A percentile compares a stretch with the other conserved stretches of the same genome.
phyloP scores from a whole-genome alignment of 345 rosid species.

The Eucalyptus sp. region DNA sequence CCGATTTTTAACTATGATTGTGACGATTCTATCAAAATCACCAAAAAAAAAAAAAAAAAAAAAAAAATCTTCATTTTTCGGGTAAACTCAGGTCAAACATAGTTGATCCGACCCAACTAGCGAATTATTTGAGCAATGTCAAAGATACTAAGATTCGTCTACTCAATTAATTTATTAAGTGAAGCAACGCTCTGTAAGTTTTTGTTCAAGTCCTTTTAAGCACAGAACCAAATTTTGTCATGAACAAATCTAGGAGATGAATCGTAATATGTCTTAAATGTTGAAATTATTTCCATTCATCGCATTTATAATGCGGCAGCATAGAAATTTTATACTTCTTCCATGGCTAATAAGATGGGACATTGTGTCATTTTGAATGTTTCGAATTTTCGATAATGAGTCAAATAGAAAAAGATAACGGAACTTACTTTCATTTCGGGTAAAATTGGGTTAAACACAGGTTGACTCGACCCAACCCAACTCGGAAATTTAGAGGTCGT shows the following conservation, averaged over 20 bases:
- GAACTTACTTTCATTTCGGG: background rate
- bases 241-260: background rate
- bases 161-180: too few species aligned
- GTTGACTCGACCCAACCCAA: background rate
- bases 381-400: background rate
- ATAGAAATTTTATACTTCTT: background rate
- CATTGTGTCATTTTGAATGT: background rate
- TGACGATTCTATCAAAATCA: too few species aligned
- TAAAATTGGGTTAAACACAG: background rate
- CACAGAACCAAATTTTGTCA: background rate
- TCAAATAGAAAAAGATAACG: background rate
- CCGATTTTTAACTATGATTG: too few species aligned
- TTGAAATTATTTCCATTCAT: background rate
- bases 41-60: too few species aligned
- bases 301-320: too few species aligned
- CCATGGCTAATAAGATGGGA: background rate
- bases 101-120: too few species aligned
- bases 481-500: background rate
- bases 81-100: too few species aligned
- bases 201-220: background rate
- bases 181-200: background rate
- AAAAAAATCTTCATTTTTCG: too few species aligned
- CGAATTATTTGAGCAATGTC: too few species aligned
- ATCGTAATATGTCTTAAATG: fast-evolving
- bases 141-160: too few species aligned